Evolutionary conservation across 2,329 filamentous ascomycete genomes (phyloP), one percentile per base, ranked within the genome.

Genomic region (Bipolaris cookei): DNA sequence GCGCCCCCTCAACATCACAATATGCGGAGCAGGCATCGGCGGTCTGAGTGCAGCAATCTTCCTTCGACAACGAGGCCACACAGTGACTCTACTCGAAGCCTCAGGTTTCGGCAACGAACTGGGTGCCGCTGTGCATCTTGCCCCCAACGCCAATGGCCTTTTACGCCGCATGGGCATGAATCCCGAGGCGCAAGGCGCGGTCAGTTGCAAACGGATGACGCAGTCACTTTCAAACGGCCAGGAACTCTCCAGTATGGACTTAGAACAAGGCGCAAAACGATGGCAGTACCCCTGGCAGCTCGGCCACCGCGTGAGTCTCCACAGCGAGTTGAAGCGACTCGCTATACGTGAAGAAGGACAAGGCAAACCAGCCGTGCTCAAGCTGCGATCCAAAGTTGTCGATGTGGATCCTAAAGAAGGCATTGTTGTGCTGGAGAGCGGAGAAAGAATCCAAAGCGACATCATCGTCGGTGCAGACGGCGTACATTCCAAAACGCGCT

Each of bases 51-150:
- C 82, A 1, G 83, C 83, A 1, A 82, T 87, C 34, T 80, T 78
- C 11, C 72, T 88, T 0, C 79, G 84, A 6, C 79, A 81, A 54
- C 63, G 70, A 51, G 70, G 70, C 14, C 72, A 74, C 45, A 16
- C 51, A 2, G 62, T 72, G 2, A 71, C 67, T 6, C 51, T 73
- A 4, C 58, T 72, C 28, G 71, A 75, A 62, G 81, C 85, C 66
- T 86, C 84, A 0, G 76, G 76, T 1, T 81, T 87, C 32, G 81
- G 82, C 14, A 81, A 77, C 48, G 86, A 88, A 69, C 74, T 80
- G 1, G 86, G 86, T 0, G 86, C 86, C 3, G 86, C 86, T 0
- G 80, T 89, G n/a, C 85, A 88, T 64, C 69, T 89, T 4, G 81
- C 84, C 0, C 85, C 87, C 0, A 90, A 89, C 64, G 77, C 81